These are phyloP conservation scores for Naganishia onofrii DNA, from an alignment of 768 basidiomycete species.

Conservation along the genomic window DNA sequence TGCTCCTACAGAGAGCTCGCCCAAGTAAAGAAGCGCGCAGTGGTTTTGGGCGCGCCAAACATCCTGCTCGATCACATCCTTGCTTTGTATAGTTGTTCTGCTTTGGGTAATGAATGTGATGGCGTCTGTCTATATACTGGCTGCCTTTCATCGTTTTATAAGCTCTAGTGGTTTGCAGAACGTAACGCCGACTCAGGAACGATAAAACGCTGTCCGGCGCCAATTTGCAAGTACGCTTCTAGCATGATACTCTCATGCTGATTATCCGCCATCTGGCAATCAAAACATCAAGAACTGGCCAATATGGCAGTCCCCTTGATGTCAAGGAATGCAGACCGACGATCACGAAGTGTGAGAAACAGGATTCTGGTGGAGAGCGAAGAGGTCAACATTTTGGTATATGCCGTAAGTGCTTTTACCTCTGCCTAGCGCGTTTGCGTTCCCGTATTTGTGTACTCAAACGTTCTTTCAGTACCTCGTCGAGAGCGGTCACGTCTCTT, in stretches of 20 bases:
- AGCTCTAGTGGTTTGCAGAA: neutral
- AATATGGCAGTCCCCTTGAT: slow-evolving; percentile 5
- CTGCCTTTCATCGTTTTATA: neutral
- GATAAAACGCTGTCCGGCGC: neutral
- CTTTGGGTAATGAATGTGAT: slow-evolving; percentile 21
- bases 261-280: slow-evolving; percentile 3
- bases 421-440: neutral
- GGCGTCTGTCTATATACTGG: neutral
- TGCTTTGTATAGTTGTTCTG: neutral
- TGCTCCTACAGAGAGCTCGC: too few species aligned
- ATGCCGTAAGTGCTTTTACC: neutral
- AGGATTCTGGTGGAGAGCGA: slow-evolving; percentile 16
- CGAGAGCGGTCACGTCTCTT: slow-evolving; percentile 30
- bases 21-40: neutral
- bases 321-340: neutral
- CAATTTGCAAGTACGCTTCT: neutral
- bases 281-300: neutral
- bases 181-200: neutral
- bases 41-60: neutral
- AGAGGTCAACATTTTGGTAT: slow-evolving; percentile 17
- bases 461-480: slow-evolving; percentile 3
- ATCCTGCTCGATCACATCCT: neutral
- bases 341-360: slow-evolving; percentile 8
- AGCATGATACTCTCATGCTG: slow-evolving; percentile 2
- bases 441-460: neutral